Base-by-base conservation (phyloP, 2,329 filamentous ascomycete species). In the Reticulascus tulasneorum region DNA sequence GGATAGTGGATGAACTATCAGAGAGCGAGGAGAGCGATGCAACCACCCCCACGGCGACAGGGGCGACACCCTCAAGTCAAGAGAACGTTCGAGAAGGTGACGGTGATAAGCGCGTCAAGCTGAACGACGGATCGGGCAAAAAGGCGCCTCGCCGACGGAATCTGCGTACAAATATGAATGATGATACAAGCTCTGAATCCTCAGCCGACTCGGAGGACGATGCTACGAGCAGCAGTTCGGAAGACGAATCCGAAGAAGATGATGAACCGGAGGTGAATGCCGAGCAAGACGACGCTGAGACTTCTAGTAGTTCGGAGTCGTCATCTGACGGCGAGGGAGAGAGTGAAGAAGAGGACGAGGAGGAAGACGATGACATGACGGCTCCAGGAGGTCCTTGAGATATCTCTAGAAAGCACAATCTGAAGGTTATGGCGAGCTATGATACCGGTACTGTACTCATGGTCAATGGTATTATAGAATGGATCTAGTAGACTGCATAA, bases 1-100 rank as follows among this genome's bases (percentile, higher is more conserved):
- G 69, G 44, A 66, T 82, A 20, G 47, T 78, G 22, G 69, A 69
- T 21, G 70, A 76, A 49, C 60, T 82, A n/a, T 69, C 65, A 1
- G 70, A 73, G 33, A 63, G 61, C 31, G 69, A 66, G 16, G 64
- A 68, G 35, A 63, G 58, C 29, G 58, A 59, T 41, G 36, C 48
- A 52, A 29, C 37, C 16, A 17, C 37, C 11, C 17, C 33, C 10
- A 33, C 27, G n/a, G 9, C 30, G 18, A 5, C 35, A 0, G 47
- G 51, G 2, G 48, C 53, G 4, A 50, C 50, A 1, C 47, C 49
- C 10, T 46, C 23, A 9, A 23, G 40, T 21, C 36, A 29, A 10
- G 28, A 42, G 23, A 55, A 62, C 5, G 53, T 48, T 18, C n/a
- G n/a, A n/a, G n/a, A n/a, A n/a, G n/a, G n/a, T n/a, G n/a, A n/a